Evolutionary conservation across 2,329 filamentous ascomycete genomes (phyloP), one percentile per base, ranked within the genome.

Genomic region (Aspergillus amoenus): DNA sequence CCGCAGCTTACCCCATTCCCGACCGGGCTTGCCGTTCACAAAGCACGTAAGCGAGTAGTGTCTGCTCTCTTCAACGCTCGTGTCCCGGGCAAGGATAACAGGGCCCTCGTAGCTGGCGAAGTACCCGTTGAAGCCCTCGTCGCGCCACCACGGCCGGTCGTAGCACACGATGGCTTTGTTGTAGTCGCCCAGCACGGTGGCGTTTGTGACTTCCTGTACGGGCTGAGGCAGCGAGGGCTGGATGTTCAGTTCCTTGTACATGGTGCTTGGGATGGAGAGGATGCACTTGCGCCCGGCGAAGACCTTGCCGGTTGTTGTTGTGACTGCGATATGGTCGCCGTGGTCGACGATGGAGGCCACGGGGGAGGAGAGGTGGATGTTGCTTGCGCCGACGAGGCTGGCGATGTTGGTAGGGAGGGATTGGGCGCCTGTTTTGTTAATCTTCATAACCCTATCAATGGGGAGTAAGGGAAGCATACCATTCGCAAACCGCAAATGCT

Each of bases 201-300:
- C 56, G 1, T 69, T 63, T 1, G 65, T 62, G 15, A 76, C 53
- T 0, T 54, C 56, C 18, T 58, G 47, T 48, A 76, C 73, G 4
- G 50, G 50, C 0, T 40, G 13, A 0, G 76, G 73, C 5, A 78
- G 65, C 0, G 66, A 55, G 1, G 82, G 82, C 0, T 70, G 65
- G 65, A 84, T 81, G 3, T 66, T 68, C 22, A 85, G 75, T 7
- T 76, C 71, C 9, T 72, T 70, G 52, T 79, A 77, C 43, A 82
- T 68, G 6, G 81, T 76, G 5, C 76, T 80, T 0, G 82, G 78
- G 5, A 84, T 67, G 1, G 81, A 80, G 3, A 82, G 59, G 48
- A 84, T 77, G 24, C 76, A 70, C 44, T 78, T 79, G 2, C 57
- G 58, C 8, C 56, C 52, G 6, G 49, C 39, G 32, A 51, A 42